Evolutionary conservation across 208 protist genomes (phyloP).

Genomic region (Angomonas deanei): DNA sequence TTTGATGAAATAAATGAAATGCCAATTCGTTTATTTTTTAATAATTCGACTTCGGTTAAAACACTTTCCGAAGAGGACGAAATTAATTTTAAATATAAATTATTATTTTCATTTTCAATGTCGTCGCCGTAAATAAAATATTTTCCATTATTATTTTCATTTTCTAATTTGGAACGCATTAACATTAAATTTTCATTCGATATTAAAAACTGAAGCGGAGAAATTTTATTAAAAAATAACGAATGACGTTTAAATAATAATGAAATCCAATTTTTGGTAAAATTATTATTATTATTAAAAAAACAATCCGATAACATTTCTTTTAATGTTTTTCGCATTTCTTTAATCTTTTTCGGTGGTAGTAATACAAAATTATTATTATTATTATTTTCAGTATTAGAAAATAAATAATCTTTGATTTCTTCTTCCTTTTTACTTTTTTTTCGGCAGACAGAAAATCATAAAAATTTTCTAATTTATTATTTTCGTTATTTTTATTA

Average conservation of each 20-base stretch:
- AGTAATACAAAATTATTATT: no score
- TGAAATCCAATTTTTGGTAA: not conserved
- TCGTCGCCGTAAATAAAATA: no score
- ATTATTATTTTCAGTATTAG: not conserved
- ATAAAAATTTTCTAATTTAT: not conserved
- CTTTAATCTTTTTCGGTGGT: no score
- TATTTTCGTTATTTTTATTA: not conserved
- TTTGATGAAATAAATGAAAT: not conserved
- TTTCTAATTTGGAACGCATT: not conserved
- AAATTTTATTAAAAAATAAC: not conserved
- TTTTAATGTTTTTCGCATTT: no score
- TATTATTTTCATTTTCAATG: not conserved
- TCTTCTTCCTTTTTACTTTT: no score
- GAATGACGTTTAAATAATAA: not conserved
- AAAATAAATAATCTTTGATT: no score
- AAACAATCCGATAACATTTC: no score
- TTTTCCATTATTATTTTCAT: not conserved
- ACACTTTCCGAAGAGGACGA: not conserved
- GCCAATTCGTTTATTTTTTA: not conserved
- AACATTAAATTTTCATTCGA: not conserved
- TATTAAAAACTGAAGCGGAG: not conserved
- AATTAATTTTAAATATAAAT: conserved; percentile 1
- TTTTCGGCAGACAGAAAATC: not conserved
- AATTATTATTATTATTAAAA: not conserved
- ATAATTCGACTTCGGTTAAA: not conserved